Base-by-base conservation (phyloP, 805 yeast genomes). In the Vanderwaltozyma polyspora region DNA sequence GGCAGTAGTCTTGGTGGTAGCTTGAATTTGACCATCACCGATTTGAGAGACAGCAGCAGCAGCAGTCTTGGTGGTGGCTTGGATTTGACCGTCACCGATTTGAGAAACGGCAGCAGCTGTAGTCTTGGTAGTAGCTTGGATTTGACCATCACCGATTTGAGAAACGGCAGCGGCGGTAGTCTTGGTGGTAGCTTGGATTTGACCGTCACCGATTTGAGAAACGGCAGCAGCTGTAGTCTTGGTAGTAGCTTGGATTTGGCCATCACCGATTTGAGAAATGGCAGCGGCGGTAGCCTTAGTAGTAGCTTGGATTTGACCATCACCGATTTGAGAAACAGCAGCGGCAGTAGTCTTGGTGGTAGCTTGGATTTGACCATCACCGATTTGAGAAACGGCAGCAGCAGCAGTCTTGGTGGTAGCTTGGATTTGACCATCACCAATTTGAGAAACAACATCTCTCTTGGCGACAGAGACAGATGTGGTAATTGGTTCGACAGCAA, bases 41-140 rank as follows among this genome's bases (percentile, higher is more conserved):
- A 67, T 66, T 46, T 67, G 73, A 51, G 67, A 51, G 24, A 66
- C 53, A 28, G 61, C 68, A 28, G 57, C 33, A 25, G 60, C 24
- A 17, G 48, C 34, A 54, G 34, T 36, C 49, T 39, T 59, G 60
- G 36, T 35, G 14, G 56, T 42, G 31, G 51, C 61, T 53, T 68
- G 73, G 45, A 69, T 60, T 56, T 72, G 76, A 45, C 76, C 76
- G 36, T 69, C 75, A 39, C 56, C 54, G 40, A 68, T 63, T 52
- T 70, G 76, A 41, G 69, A 57, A 27, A 58, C 57, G 13, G 24
- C 24, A 28, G 31, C 31, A 19, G 31, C 28, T 6, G 24, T 19
- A 21, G 31, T 21, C 31, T 41, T 46, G 19, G 42, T 35, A 18
- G 45, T 37, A 24, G 69, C 67, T 38, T 49, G 55, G 34, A 48